These are phyloP conservation scores for Exophiala spinifera DNA, from an alignment of 2,329 filamentous ascomycete genomes.

Conservation along the genomic window DNA sequence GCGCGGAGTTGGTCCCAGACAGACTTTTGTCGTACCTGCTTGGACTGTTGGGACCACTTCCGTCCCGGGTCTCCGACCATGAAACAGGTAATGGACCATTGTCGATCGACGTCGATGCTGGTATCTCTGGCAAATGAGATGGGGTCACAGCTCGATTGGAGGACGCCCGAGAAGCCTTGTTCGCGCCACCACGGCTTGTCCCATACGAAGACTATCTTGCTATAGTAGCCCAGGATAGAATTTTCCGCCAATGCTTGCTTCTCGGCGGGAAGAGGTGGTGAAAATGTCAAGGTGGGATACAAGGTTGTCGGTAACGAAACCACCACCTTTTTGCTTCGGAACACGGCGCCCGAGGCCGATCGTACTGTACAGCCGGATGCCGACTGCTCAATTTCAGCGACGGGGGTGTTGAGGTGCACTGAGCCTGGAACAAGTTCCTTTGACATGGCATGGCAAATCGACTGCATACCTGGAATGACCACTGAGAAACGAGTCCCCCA, in stretches of 20 bases:
- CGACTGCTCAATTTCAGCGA: constrained; percentile 28
- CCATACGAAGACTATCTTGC: constrained; percentile 50
- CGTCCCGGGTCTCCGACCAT: constrained; percentile 36
- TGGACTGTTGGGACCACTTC: constrained; percentile 4
- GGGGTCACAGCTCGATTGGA: background rate
- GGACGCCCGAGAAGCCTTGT: constrained; percentile 20
- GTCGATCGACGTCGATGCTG: constrained; percentile 34
- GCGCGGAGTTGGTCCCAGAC: constrained; percentile 9
- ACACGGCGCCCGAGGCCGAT: too few relatives aligned
- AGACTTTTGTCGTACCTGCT: constrained; percentile 28
- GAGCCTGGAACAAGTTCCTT: constrained; percentile 22
- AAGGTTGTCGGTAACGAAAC: constrained; percentile 48
- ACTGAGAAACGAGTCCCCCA: too few relatives aligned
- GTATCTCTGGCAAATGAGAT: too few relatives aligned
- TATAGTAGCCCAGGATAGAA: constrained; percentile 46
- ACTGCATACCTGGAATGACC: too few relatives aligned
- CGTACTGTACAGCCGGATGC: too few relatives aligned
- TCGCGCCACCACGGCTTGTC: constrained; percentile 44
- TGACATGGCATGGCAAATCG: too few relatives aligned
- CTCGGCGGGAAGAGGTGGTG: constrained; percentile 43
- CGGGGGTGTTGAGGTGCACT: constrained; percentile 25
- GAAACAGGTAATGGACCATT: constrained; percentile 40
- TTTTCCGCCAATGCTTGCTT: constrained; percentile 39
- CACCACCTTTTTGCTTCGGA: constrained; percentile 50
- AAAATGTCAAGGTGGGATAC: constrained; percentile 46